Conservation (phyloP, 2,329 filamentous ascomycete species). For the Metarhizium sp. region DNA sequence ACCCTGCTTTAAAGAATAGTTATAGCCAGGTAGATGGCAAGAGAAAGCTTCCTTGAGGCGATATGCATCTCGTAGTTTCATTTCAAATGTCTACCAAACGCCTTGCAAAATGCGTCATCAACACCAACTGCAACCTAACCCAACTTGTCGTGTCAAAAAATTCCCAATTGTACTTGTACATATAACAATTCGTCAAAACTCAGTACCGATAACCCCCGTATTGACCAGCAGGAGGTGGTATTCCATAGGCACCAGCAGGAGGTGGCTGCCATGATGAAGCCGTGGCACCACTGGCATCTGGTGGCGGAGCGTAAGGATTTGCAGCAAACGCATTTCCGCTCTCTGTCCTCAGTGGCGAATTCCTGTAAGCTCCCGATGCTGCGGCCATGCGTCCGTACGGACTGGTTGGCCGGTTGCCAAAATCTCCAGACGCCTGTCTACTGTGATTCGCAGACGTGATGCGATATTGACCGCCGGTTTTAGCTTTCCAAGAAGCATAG, state of each 20-base stretch:
- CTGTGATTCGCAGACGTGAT: conserved; percentile 25
- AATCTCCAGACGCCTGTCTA: conserved; percentile 35
- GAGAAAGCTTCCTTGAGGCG: background rate
- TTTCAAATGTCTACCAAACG: conserved; percentile 13
- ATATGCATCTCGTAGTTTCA: background rate
- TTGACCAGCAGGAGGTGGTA: conserved; percentile 21
- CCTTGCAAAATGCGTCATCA: conserved; percentile 12
- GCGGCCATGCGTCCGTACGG: conserved; percentile 36
- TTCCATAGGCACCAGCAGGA: conserved; percentile 19
- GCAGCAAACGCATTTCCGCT: conserved; percentile 17
- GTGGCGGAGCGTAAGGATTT: conserved; percentile 19
- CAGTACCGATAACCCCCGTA: conserved; percentile 27
- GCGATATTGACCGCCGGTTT: conserved; percentile 25
- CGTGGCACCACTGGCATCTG: conserved; percentile 15
- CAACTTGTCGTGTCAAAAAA: conserved; percentile 1
- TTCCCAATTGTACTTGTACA: background rate
- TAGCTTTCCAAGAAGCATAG: conserved; percentile 43
- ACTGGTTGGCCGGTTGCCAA: conserved; percentile 33
- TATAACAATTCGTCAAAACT: background rate
- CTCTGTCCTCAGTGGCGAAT: conserved; percentile 42
- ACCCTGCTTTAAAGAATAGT: too few relatives aligned
- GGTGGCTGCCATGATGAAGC: conserved; percentile 19
- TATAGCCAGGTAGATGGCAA: background rate
- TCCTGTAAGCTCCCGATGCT: conserved; percentile 36
- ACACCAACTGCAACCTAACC: conserved; percentile 1